Evolutionary conservation across 352 stramenopile species (phyloP).

Genomic region (Phytophthora tubulina): DNA sequence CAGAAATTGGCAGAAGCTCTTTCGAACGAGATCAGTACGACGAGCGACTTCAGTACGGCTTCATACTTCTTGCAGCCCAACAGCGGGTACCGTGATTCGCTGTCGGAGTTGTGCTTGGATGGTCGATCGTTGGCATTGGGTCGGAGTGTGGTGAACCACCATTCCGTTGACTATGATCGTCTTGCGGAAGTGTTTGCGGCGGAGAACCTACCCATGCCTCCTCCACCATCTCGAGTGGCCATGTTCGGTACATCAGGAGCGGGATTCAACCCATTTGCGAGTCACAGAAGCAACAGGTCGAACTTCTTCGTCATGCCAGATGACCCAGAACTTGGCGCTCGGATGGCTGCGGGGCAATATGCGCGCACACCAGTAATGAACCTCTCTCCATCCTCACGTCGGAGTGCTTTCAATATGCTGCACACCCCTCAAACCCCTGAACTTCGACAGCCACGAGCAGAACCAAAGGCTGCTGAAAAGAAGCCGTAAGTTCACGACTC

Average conservation of each 20-base stretch:
- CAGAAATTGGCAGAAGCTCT: slow-evolving; percentile 45
- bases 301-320: slow-evolving; percentile 66
- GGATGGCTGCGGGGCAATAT: slow-evolving; percentile 48
- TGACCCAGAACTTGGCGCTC: slow-evolving; percentile 32
- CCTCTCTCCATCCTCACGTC: slow-evolving; percentile 20
- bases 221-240: slow-evolving; percentile 63
- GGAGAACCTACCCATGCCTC: slow-evolving; percentile 54
- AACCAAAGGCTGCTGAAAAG: slow-evolving; percentile 1
- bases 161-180: slow-evolving; percentile 70
- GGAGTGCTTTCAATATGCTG: slow-evolving; percentile 21
- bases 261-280: slow-evolving; percentile 61
- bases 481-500: slow-evolving; percentile 3
- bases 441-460: background rate
- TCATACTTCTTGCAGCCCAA: slow-evolving; percentile 65
- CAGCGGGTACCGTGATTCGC: slow-evolving; percentile 36
- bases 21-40: slow-evolving; percentile 60
- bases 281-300: slow-evolving; percentile 41
- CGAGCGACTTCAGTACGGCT: slow-evolving; percentile 55
- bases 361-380: slow-evolving; percentile 24
- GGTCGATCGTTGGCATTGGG: slow-evolving; percentile 49
- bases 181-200: slow-evolving; percentile 44
- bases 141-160: slow-evolving; percentile 72
- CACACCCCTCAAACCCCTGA: slow-evolving; percentile 13
- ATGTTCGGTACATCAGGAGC: slow-evolving; percentile 67
- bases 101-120: slow-evolving; percentile 58